Evolutionary conservation across 306 rosid species (phyloP), one percentile per base, ranked within the genome.

Genomic region (Senna tora): DNA sequence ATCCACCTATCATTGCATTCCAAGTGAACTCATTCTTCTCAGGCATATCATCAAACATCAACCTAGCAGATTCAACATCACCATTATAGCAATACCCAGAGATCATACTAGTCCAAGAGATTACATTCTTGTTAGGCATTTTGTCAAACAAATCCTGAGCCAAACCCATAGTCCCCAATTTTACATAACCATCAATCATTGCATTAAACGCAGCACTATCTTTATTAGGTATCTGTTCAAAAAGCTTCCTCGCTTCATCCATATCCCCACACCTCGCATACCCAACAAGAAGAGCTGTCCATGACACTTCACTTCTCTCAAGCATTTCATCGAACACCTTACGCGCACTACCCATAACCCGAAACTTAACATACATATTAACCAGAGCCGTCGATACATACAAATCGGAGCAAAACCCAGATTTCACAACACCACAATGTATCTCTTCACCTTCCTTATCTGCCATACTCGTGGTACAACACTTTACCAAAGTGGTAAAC

Each of bases 1-100:
- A 87, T 0, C 97, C 97, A 17, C 83, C 79, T 25, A 91, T 87
- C 96, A 91, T 89, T 36, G 88, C 83, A 73, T 87, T 91, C 91
- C 96, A 87, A 64, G 85, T 84, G 72, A 78, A 69, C 57, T 82
- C 51, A 33, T 89, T 89, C 84, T 85, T 91, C 69, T 82, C 82
- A 0, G 92, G 84, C 89, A 87, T 84, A 45, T 65, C 64, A 69
- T 87, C 93, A 77, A 91, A 91, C 55, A 91, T 55, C 17, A 62
- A 75, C 75, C 82, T 82, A 55, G 93, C 93, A 13, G 73, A 71
- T 8, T 70, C 80, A 45, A 87, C 67, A 62, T 87, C 79, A 64
- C 88, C 86, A 9, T 47, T 47, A 13, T 50, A 72, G 60, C 88
- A 87, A 80, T 87, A 91, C 13, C 91, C 96, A 39, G 65, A 77